Evolutionary conservation across 768 basidiomycete genomes (phyloP).

Genomic region (Lactarius tabidus): DNA sequence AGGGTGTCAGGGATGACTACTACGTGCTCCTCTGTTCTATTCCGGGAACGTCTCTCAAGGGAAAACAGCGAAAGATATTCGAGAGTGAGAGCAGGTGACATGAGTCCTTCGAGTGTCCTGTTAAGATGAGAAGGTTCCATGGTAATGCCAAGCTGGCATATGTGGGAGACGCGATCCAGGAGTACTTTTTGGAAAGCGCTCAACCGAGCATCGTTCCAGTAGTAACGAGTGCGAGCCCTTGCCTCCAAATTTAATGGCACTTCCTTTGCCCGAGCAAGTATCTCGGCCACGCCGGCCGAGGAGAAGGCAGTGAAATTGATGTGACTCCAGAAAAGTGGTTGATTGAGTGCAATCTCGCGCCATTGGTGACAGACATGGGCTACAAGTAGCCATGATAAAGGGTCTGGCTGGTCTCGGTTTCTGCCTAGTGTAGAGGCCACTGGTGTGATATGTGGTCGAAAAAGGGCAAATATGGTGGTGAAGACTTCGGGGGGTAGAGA

Average conservation of each 20-base stretch:
- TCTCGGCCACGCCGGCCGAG: background rate
- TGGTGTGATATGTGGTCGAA: background rate
- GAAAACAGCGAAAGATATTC: background rate
- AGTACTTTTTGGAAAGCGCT: too few relatives aligned
- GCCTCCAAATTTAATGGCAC: background rate
- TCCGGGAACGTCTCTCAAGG: background rate
- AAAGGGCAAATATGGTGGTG: background rate
- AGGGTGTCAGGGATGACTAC: background rate
- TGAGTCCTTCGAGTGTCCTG: too few relatives aligned
- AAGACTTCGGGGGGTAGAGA: background rate
- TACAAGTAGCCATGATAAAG: conserved; percentile 8
- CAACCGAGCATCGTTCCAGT: background rate
- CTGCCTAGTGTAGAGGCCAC: background rate
- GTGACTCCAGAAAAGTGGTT: conserved; percentile 16
- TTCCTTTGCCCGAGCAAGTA: background rate
- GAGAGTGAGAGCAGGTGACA: too few relatives aligned
- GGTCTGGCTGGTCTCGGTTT: too few relatives aligned
- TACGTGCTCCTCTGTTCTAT: background rate
- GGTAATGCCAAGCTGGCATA: too few relatives aligned
- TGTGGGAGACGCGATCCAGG: too few relatives aligned
- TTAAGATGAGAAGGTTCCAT: too few relatives aligned
- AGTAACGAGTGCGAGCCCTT: background rate
- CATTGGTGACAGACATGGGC: conserved; percentile 18
- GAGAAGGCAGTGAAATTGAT: background rate
- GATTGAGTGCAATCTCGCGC: conserved; percentile 20